phyloP scores from a whole-genome alignment of 306 rosid genomes.

The Cicer yamashitae region DNA sequence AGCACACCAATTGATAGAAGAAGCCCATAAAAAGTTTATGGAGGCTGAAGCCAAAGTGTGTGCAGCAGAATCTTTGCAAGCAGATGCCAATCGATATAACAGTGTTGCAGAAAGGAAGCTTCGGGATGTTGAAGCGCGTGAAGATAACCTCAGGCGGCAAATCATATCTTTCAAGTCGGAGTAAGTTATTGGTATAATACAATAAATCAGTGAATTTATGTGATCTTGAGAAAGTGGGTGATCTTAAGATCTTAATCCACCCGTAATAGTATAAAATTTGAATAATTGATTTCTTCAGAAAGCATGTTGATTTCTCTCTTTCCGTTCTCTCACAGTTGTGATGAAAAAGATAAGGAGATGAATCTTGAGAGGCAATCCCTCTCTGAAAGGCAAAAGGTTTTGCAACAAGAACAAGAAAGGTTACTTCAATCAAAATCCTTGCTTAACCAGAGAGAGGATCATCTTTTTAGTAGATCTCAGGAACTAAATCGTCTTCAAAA shows the following conservation, averaged over 20 bases:
- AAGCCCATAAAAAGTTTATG: slow-evolving; percentile 64
- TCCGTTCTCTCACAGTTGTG: slow-evolving; percentile 59
- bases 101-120: slow-evolving; percentile 83
- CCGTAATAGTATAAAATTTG: slow-evolving; percentile 32
- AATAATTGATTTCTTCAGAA: slow-evolving; percentile 28
- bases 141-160: slow-evolving; percentile 85
- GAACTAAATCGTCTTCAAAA: slow-evolving; percentile 76
- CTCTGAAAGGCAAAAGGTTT: slow-evolving; percentile 76
- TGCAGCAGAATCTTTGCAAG: slow-evolving; percentile 77
- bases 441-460: slow-evolving; percentile 83
- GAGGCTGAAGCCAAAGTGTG: slow-evolving; percentile 78
- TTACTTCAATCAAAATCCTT: slow-evolving; percentile 80
- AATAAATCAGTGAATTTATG: background rate
- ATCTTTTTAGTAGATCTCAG: slow-evolving; percentile 65
- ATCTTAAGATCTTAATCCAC: slow-evolving; percentile 28
- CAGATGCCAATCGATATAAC: slow-evolving; percentile 72
- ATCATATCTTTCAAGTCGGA: slow-evolving; percentile 75
- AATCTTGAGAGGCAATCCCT: slow-evolving; percentile 80
- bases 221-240: slow-evolving; percentile 11
- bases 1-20: slow-evolving; percentile 70
- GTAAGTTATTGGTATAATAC: slow-evolving; percentile 56
- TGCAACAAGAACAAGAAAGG: slow-evolving; percentile 87
- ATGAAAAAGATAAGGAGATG: slow-evolving; percentile 80
- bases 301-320: slow-evolving; percentile 37
- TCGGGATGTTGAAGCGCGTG: slow-evolving; percentile 89